Percentiles rank a stretch among this genome's conserved stretches.
Conservation (phyloP, 768 basidiomycete species). For the Collybiopsis confluens region DNA sequence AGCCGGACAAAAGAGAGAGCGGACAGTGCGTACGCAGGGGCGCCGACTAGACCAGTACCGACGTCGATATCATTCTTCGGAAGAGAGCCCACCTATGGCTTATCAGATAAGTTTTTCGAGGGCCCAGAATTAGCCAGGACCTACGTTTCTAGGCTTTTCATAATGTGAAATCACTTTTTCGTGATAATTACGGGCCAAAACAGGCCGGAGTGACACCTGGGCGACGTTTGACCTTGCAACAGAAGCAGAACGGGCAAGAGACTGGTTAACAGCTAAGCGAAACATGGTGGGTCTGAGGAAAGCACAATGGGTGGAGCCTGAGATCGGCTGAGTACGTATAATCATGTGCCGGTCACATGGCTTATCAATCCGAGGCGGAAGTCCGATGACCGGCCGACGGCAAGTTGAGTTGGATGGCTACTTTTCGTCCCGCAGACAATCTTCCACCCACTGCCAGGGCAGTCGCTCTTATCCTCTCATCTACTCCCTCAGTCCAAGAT, state of each 20-base stretch:
- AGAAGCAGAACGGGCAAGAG: conserved; percentile 33
- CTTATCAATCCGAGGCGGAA: neutral
- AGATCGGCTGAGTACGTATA: no score
- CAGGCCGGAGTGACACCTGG: conserved; percentile 40
- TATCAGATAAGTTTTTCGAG: conserved; percentile 56
- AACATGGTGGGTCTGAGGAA: conserved; percentile 56
- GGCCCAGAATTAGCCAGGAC: conserved; percentile 36
- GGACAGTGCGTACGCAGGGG: conserved; percentile 73
- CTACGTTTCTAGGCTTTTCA: conserved; percentile 93
- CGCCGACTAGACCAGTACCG: conserved; percentile 96
- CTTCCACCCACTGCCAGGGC: conserved; percentile 83
- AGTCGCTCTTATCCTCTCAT: conserved; percentile 78
- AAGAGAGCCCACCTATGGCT: conserved; percentile 86
- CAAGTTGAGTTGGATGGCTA: conserved; percentile 13
- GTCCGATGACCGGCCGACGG: neutral
- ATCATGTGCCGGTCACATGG: neutral
- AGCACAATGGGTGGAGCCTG: no score
- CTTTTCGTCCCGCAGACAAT: conserved; percentile 54
- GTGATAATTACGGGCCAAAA: conserved; percentile 74
- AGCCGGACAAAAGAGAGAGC: conserved; percentile 4
- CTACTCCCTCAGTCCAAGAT: conserved; percentile 81
- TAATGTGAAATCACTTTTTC: conserved; percentile 98
- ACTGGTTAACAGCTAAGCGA: conserved; percentile 53
- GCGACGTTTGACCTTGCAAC: conserved; percentile 39
- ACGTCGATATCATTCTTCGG: conserved; percentile 90